These are phyloP conservation scores for Pseudogymnoascus sp. DNA, from an alignment of 2,329 filamentous ascomycete species.

Conservation along the genomic window DNA sequence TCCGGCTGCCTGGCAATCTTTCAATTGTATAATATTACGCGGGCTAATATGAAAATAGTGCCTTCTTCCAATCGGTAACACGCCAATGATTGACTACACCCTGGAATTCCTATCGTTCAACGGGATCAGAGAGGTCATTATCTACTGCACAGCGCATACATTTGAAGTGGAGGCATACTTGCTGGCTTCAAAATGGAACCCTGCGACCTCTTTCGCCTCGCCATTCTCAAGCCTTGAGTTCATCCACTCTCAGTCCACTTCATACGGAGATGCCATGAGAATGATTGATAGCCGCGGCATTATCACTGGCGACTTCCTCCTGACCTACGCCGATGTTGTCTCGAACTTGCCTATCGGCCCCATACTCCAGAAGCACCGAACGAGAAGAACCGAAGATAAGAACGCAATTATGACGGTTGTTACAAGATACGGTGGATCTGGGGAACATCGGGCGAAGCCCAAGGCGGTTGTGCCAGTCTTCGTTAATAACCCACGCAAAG, in stretches of 20 bases:
- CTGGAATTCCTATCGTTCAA: constrained; percentile 93
- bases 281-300: constrained; percentile 82
- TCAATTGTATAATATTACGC: constrained; percentile 17
- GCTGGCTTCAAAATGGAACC: constrained; percentile 66
- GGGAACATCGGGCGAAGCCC: constrained; percentile 67
- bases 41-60: constrained; percentile 50
- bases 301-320: constrained; percentile 82
- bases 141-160: constrained; percentile 84
- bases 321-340: constrained; percentile 88
- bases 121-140: constrained; percentile 85
- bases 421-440: constrained; percentile 64
- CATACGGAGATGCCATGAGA: constrained; percentile 87
- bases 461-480: constrained; percentile 74
- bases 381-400: constrained; percentile 73
- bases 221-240: constrained; percentile 77
- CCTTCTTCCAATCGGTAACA: constrained; percentile 86
- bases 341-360: constrained; percentile 80
- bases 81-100: constrained; percentile 93
- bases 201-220: constrained; percentile 56
- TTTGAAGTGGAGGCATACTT: constrained; percentile 85
- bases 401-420: constrained; percentile 98
- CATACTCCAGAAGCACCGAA: constrained; percentile 70
- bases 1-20: background rate
- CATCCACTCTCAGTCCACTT: constrained; percentile 75
- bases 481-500: constrained; percentile 70